A percentile compares a stretch with the other conserved stretches of the same genome.
Evolutionary conservation across 2,329 filamentous ascomycete species (phyloP).

Genomic region (Clonostachys rhizophaga): DNA sequence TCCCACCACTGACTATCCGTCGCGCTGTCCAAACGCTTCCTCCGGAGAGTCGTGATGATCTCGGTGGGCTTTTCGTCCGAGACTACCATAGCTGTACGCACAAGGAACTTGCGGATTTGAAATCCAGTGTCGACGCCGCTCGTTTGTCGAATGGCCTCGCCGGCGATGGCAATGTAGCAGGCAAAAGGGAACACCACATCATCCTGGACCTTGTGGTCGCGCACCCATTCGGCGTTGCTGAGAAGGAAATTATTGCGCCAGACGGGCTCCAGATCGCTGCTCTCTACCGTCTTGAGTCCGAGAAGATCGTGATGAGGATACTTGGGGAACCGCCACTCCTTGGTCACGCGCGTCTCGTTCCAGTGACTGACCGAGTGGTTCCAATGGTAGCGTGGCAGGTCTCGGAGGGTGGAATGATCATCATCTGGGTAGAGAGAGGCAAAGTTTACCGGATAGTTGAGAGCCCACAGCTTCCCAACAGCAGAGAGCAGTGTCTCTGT

Average conservation of each 20-base stretch:
- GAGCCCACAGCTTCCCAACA: not conserved
- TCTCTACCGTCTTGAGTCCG: constrained; percentile 7
- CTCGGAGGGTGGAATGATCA: not conserved
- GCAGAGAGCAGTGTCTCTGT: not conserved
- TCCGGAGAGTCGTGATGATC: constrained; percentile 21
- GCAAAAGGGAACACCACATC: constrained; percentile 26
- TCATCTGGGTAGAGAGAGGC: not conserved
- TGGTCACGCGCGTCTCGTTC: constrained; percentile 10
- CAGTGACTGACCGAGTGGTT: constrained; percentile 25
- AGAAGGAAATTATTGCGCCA: constrained; percentile 14
- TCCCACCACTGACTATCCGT: constrained; percentile 19
- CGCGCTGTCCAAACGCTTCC: constrained; percentile 11
- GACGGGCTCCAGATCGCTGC: constrained; percentile 2
- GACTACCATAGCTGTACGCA: not conserved
- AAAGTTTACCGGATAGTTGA: constrained; percentile 1
- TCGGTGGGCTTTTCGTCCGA: constrained; percentile 11
- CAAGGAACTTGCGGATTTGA: not conserved
- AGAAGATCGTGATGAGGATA: constrained; percentile 14
- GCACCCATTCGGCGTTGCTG: constrained; percentile 21
- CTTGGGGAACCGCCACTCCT: constrained; percentile 2
- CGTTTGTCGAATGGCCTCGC: constrained; percentile 3
- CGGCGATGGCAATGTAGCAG: constrained; percentile 26
- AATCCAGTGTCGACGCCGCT: not conserved
- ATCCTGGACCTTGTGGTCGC: constrained; percentile 12
- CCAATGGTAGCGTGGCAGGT: constrained; percentile 33